These are phyloP conservation scores for Apostasia shenzhenica DNA, from an alignment of 106 monocot genomes.

Conservation along the genomic window DNA sequence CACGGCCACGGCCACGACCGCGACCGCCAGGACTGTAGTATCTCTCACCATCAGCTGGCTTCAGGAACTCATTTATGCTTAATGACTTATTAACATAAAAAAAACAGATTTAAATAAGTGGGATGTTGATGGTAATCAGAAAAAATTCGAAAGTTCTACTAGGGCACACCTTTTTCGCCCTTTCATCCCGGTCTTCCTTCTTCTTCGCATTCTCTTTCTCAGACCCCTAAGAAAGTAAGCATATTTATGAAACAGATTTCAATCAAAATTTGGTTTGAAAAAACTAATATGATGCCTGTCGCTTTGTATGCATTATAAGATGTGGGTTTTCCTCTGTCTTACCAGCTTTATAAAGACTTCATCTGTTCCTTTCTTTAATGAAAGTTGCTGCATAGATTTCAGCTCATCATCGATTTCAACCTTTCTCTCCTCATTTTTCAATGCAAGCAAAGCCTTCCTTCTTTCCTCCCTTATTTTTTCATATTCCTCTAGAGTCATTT, in stretches of 20 bases:
- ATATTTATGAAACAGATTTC: too few relatives aligned
- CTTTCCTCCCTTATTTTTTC: slow-evolving; percentile 56
- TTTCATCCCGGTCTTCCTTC: slow-evolving; percentile 29
- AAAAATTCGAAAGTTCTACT: background rate
- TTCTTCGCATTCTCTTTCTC: slow-evolving; percentile 32
- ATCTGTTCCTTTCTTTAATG: slow-evolving; percentile 38
- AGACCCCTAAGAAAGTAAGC: slow-evolving; percentile 29
- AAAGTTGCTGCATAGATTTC: slow-evolving; percentile 41
- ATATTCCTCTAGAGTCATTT: slow-evolving; percentile 56
- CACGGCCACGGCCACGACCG: slow-evolving; percentile 39
- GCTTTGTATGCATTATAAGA: background rate
- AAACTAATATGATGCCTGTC: background rate
- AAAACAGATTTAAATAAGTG: background rate
- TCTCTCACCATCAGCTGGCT: slow-evolving; percentile 46
- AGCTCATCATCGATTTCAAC: slow-evolving; percentile 48
- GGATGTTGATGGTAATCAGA: background rate
- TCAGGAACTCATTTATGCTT: slow-evolving; percentile 42
- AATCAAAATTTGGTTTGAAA: background rate
- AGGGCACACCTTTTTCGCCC: slow-evolving; percentile 33
- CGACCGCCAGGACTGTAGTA: slow-evolving; percentile 16
- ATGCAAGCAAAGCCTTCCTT: slow-evolving; percentile 40
- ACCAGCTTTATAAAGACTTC: slow-evolving; percentile 51
- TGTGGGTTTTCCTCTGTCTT: background rate
- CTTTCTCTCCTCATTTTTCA: slow-evolving; percentile 47
- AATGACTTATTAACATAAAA: slow-evolving; percentile 14